Base-by-base conservation (phyloP, 1,284 basidiomycete species). In the Malassezia furfur region DNA sequence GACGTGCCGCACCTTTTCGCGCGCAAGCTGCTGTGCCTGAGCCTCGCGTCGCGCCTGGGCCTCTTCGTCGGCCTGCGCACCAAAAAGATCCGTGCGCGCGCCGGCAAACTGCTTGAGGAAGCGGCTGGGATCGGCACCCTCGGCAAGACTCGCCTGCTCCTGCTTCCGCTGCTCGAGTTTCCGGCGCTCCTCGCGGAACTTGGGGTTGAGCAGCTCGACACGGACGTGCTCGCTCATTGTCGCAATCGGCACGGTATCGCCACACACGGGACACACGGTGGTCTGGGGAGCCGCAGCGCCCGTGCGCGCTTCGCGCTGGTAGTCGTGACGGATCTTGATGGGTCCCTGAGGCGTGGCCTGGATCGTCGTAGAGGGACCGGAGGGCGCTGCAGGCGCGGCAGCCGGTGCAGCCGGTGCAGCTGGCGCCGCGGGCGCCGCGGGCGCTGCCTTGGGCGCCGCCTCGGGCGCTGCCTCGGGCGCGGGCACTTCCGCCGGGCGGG, bases 201-300 rank as follows among this genome's bases (percentile, higher is more conserved):
- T 84, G 38, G 94, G 94, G 77, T 99, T 91, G 67, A 99, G 82
- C 48, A 96, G 78, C 76, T 99, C 94, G 76, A 98, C 96, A 70
- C 94, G 87, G 81, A 96, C 93, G 77, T 98, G 94, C 74, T 98
- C 91, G 64, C 91, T 84, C 59, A 98, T 81, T 75, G 98, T 91
- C 77, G 91, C 86, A 64, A 94, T 85, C 28, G 91, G 85, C 25
- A 98, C 87, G 76, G 88, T 85, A 75, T 96, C 90, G 31, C 87
- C 86, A 78, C 93, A 96, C 66, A 96, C 87, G 10, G 85, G 83
- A 78, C 91, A 96, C 19, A 85, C 87, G 2, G 89, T 88, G 76
- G 59, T 59, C 30, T 63, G 57, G 44, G 50, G 48, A 6, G 47
- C 31, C 46, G 45, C 31, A 43, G 15, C 30, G 8, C 52, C 56